Percentiles rank a stretch among this genome's conserved stretches.
Conservation (phyloP, 352 stramenopile species). For the Phytophthora meadii region DNA sequence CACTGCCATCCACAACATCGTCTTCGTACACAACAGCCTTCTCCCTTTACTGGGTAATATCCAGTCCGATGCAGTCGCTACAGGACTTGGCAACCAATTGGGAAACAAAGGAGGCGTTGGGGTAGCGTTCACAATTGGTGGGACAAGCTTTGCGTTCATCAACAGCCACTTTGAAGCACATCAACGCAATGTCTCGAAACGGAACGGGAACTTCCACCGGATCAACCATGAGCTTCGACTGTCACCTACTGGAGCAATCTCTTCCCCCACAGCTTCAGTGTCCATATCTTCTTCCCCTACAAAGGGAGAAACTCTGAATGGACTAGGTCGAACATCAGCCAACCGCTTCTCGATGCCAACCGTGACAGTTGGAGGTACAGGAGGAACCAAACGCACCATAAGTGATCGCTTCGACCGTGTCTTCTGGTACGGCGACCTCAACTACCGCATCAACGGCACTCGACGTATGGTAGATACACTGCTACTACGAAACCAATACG, state of each 20-base stretch:
- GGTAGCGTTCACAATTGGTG: constrained; percentile 82
- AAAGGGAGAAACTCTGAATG: constrained; percentile 17
- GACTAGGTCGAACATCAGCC: constrained; percentile 36
- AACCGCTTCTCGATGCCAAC: constrained; percentile 39
- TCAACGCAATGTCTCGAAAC: constrained; percentile 85
- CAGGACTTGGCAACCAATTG: constrained; percentile 94
- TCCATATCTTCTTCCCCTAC: not conserved
- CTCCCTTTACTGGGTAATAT: constrained; percentile 88
- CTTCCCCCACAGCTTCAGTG: constrained; percentile 23
- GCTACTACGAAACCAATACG: constrained; percentile 74
- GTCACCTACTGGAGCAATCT: constrained; percentile 12
- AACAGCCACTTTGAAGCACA: constrained; percentile 95
- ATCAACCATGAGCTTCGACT: constrained; percentile 84
- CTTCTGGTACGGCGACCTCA: constrained; percentile 95
- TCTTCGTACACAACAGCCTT: constrained; percentile 93
- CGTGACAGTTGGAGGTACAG: constrained; percentile 3
- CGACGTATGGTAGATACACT: constrained; percentile 88
- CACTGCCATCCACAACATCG: constrained; percentile 93
- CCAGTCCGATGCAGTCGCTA: constrained; percentile 91
- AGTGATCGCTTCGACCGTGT: constrained; percentile 87
- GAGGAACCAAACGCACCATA: constrained; percentile 35
- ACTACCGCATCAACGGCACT: constrained; percentile 94
- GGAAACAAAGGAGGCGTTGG: constrained; percentile 97
- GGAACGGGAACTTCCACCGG: constrained; percentile 92
- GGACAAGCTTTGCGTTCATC: constrained; percentile 92